Evolutionary conservation across 345 rosid species (phyloP).

Genomic region (Isatis tinctoria): DNA sequence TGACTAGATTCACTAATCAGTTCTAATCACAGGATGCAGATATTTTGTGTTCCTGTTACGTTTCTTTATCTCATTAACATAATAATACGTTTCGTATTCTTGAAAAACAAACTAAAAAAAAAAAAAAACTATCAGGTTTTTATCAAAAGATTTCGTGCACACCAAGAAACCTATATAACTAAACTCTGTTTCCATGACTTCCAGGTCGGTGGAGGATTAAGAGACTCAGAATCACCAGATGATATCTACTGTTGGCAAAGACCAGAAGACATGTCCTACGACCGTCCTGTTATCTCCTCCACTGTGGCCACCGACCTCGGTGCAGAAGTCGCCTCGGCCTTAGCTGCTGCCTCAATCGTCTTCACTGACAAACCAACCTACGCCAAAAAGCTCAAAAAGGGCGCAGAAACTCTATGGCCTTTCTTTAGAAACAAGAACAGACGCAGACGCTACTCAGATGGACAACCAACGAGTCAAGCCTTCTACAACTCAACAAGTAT

Average conservation of each 20-base stretch:
- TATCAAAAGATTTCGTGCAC: neutral
- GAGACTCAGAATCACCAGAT: slow-evolving; percentile 55
- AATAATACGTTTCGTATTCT: neutral
- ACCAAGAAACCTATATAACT: neutral
- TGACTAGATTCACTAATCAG: too few species aligned
- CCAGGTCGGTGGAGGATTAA: slow-evolving; percentile 65
- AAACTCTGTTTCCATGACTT: neutral
- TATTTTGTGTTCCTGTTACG: neutral
- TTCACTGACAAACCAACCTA: slow-evolving; percentile 51
- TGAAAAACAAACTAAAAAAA: neutral
- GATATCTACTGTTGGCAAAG: slow-evolving; percentile 77
- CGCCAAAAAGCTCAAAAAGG: slow-evolving; percentile 50
- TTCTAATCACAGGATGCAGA: too few species aligned
- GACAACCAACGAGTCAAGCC: slow-evolving; percentile 39
- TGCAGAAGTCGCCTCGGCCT: slow-evolving; percentile 72
- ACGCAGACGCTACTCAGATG: slow-evolving; percentile 43
- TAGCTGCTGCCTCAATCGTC: slow-evolving; percentile 77
- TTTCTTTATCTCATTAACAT: neutral
- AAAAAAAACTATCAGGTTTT: neutral
- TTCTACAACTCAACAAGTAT: slow-evolving; percentile 74
- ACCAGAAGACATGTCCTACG: slow-evolving; percentile 85
- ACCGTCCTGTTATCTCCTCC: slow-evolving; percentile 37
- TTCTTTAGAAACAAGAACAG: slow-evolving; percentile 54
- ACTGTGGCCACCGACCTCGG: slow-evolving; percentile 61
- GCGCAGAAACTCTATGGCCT: slow-evolving; percentile 51